These are phyloP conservation scores for Fusarium sp. DNA, from an alignment of 2,329 filamentous ascomycete species.

Conservation along the genomic window DNA sequence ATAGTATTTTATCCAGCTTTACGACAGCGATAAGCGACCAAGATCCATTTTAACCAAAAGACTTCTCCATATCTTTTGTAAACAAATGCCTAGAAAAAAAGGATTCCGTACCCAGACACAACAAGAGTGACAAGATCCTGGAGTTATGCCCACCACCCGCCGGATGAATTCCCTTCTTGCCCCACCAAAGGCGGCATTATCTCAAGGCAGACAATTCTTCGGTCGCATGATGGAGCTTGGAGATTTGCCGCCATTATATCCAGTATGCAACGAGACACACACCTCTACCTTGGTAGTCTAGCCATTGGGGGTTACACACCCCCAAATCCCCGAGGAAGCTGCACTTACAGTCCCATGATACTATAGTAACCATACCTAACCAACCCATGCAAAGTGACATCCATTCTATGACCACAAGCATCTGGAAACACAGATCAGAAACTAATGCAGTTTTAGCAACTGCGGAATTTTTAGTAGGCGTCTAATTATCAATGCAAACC, in stretches of 20 bases:
- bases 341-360: constrained; percentile 32
- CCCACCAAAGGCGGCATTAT: constrained; percentile 44
- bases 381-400: constrained; percentile 15
- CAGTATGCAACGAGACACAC: constrained; percentile 17
- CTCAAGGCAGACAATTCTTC: constrained; percentile 11
- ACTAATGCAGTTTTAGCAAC: neutral
- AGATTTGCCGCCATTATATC: constrained; percentile 31
- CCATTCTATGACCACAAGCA: constrained; percentile 9
- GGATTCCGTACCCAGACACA: neutral
- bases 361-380: neutral
- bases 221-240: constrained; percentile 15
- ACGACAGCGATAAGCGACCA: constrained; percentile 23
- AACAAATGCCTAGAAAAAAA: neutral
- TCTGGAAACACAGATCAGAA: neutral
- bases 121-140: neutral
- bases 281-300: neutral
- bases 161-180: constrained; percentile 43
- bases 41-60: constrained; percentile 23
- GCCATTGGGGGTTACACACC: constrained; percentile 16
- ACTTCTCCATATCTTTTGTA: neutral
- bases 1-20: constrained; percentile 1
- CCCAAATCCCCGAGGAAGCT: neutral
- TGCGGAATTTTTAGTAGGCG: constrained; percentile 28
- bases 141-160: constrained; percentile 32
- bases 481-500: constrained; percentile 38